These are phyloP conservation scores for Daldinia grandis DNA, from an alignment of 495 filamentous ascomycete genomes.

Conservation along the genomic window DNA sequence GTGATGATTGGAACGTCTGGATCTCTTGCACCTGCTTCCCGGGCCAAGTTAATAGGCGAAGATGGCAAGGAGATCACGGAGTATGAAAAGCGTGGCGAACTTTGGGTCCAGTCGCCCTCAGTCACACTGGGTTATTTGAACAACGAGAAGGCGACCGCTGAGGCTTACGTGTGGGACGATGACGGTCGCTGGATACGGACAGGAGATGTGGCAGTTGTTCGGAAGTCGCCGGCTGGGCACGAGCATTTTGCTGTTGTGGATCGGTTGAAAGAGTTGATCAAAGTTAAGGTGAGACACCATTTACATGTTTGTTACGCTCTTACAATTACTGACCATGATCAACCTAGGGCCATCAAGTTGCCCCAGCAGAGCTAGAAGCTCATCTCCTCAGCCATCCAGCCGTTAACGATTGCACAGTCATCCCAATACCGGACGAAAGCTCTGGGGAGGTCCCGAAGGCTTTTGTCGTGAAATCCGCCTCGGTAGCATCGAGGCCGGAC, in stretches of 20 bases:
- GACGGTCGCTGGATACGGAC: constrained; percentile 82
- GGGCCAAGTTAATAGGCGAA: constrained; percentile 73
- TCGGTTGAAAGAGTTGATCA: constrained; percentile 93
- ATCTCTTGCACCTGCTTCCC: constrained; percentile 70
- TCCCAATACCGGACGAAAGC: constrained; percentile 76
- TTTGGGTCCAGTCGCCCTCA: constrained; percentile 77
- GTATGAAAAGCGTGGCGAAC: constrained; percentile 82
- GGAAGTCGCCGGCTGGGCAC: constrained; percentile 65
- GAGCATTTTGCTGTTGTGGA: constrained; percentile 89
- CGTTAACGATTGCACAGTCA: constrained; percentile 86
- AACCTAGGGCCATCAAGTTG: constrained; percentile 82
- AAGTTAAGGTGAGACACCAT: constrained; percentile 74
- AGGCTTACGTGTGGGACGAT: constrained; percentile 78
- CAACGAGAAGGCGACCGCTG: constrained; percentile 81
- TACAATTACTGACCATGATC: neutral
- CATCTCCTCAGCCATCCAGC: constrained; percentile 83
- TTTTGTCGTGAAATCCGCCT: constrained; percentile 78
- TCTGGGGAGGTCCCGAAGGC: constrained; percentile 89
- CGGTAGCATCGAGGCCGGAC: constrained; percentile 62
- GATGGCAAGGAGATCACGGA: constrained; percentile 80
- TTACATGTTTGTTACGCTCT: neutral
- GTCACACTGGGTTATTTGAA: constrained; percentile 85
- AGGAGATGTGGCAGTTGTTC: constrained; percentile 82
- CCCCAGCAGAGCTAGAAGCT: constrained; percentile 89
- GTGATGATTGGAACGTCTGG: constrained; percentile 78